Evolutionary conservation across 345 rosid genomes (phyloP), one percentile per base, ranked within the genome.

Genomic region (Ceriops tagal): DNA sequence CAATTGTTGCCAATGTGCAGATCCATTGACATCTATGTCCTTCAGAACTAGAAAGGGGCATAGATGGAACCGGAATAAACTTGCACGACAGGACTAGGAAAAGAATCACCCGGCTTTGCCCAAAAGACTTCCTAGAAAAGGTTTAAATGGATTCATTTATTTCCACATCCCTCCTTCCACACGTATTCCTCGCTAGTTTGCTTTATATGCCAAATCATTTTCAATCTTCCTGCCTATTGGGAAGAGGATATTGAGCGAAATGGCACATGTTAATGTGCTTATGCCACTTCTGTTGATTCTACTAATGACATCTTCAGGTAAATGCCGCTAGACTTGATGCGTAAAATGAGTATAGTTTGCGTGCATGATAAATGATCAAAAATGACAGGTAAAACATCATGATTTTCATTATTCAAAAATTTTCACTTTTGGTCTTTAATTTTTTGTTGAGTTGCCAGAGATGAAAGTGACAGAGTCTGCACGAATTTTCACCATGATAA

Each of bases 401-500:
- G 49, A 43, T 43, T 43, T 15, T 43, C 49, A 43, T 43, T 43
- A 43, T 43, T 13, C 49, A 43, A 13, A 43, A 15, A 3, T 43
- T n/a, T 30, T 35, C 57, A 19, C 26, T 21, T 21, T 58, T 11
- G 6, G 6, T 35, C 5, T 63, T 51, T 0, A 21, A 19, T 19
- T 15, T 62, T 21, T 70, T 27, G 24, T 16, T 69, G 61, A 15
- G 43, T 47, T 51, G 24, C 39, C 77, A 92, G 97, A 84, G 58
- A 65, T 35, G 56, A 66, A 5, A 39, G 16, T n/a, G 34, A 39
- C 71, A 79, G 93, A 87, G 53, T 58, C 86, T 20, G 84, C 85
- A 8, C 57, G 98, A 75, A 51, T 81, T 31, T 93, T 93, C 87
- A 0, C 83, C 91, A 0, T 93, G 6, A 65, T 85, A 49, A 93